A percentile compares a stretch with the other conserved stretches of the same genome.
These are phyloP conservation scores for Petunia secreta DNA, from an alignment of 257 asterid genomes.

Conservation along the genomic window DNA sequence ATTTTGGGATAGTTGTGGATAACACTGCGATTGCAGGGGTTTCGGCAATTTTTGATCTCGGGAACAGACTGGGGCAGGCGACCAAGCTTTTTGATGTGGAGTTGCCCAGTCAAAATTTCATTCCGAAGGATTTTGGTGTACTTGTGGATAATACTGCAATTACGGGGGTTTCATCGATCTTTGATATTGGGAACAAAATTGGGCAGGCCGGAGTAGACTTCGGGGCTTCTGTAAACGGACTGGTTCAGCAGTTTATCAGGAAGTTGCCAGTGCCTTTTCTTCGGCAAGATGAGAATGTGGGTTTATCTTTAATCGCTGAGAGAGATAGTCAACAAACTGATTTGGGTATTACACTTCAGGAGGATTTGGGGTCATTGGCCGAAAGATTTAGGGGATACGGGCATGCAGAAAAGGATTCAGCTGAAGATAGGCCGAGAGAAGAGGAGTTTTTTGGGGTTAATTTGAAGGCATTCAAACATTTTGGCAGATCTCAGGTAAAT, in stretches of 20 bases:
- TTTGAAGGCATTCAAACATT: conserved; percentile 65
- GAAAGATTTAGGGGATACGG: conserved; percentile 76
- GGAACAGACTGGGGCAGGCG: conserved; percentile 23
- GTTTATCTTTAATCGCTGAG: conserved; percentile 46
- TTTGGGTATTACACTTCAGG: conserved; percentile 59
- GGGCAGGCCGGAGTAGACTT: conserved; percentile 92
- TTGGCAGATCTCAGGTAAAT: conserved; percentile 81
- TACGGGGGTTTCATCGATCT: conserved; percentile 74
- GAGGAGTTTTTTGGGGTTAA: conserved; percentile 58
- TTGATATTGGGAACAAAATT: conserved; percentile 85
- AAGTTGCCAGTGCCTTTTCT: conserved; percentile 76
- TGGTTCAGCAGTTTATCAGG: conserved; percentile 76
- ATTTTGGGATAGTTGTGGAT: conserved; percentile 67
- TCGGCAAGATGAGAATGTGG: conserved; percentile 59
- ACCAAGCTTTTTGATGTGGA: conserved; percentile 75
- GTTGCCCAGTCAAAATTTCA: conserved; percentile 64
- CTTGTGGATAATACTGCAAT: conserved; percentile 60
- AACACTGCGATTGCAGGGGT: conserved; percentile 69
- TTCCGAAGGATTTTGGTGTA: conserved; percentile 61
- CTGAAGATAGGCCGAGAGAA: conserved; percentile 51
- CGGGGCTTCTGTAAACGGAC: conserved; percentile 76
- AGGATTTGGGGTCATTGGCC: conserved; percentile 84
- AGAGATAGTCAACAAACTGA: conserved; percentile 45
- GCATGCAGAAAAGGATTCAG: conserved; percentile 48
- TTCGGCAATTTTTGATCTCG: conserved; percentile 65